Evolutionary conservation across 257 asterid species (phyloP), one percentile per base, ranked within the genome.

Genomic region (Sherardia arvensis): DNA sequence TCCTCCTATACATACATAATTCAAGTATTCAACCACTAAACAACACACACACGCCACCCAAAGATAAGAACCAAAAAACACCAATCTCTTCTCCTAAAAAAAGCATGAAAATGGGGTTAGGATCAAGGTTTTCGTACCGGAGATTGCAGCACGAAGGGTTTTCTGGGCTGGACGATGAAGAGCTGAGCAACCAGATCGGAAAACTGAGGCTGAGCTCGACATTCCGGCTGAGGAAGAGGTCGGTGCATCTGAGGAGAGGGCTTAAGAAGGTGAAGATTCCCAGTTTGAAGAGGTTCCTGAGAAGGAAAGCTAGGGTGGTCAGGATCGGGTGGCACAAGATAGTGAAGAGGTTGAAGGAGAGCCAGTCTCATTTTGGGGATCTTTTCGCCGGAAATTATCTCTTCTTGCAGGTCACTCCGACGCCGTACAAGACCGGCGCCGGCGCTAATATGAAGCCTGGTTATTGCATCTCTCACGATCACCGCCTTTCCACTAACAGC

Each of bases 361-460:
- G 91, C 26, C 88, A 73, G 27, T 66, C 88, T 0, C 95, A 89
- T 69, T 89, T 92, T 15, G 88, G 91, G 1, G 90, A 92, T 68
- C 82, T 89, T 4, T 92, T 92, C 66, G 87, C 96, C 15, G 99
- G 99, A 36, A 92, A 89, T 76, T 92, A 88, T 75, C 53, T 92
- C 49, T 85, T 92, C 85, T 60, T 84, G 87, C 97, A 92, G 77
- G 88, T 92, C 53, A 69, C 84, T 67, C 98, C 98, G 12, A 73
- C 97, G 47, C 83, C 93, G 11, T 60, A 85, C 27, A 79, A 86
- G 48, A 62, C 11, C 54, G 40, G 40, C 2, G 40, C 11, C 54
- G 40, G 40, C 2, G 40, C 40, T 33, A 33, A 36, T 10, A 43
- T 70, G 30, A 38, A 61, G 33, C 57, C 47, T 1, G 12, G 8